Evolutionary conservation across 345 rosid species (phyloP), one percentile per base, ranked within the genome.

Genomic region (Orychophragmus violaceus): DNA sequence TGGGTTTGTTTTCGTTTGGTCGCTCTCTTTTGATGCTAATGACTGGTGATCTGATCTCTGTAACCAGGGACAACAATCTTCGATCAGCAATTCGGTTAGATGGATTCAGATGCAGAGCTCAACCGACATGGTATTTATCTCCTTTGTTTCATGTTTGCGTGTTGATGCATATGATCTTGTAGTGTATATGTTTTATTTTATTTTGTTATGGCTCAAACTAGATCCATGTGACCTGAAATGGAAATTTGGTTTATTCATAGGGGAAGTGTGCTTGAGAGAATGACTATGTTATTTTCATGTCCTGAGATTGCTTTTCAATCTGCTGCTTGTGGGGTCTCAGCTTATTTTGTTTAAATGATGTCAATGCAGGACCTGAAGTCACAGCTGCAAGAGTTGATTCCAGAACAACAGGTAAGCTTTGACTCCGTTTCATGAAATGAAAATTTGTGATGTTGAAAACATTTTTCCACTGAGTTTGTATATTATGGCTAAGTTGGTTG

Each of bases 31-130:
- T 59, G 3, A 42, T 59, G 33, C 62, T 68, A 35, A 66, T 54
- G 2, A 44, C 3, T 52, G 17, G 36, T 74, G 69, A 42, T 75
- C 7, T 30, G 58, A 51, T 71, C 66, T 56, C 48, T 70, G 8
- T 50, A 37, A 35, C 1, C 78, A 89, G 96, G 81, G 64, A 24
- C 92, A 82, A 32, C 96, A 83, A 12, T 79, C 91, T 46, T 78
- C 67, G 64, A 84, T 86, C 53, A 64, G 78, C 74, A 79, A 79
- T 49, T 87, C 96, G 0, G 82, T 86, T 2, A 78, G 98, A 87
- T 87, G 97, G 96, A 81, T 89, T 71, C 98, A 93, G 78, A 86
- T 77, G 79, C 96, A 86, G 82, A 81, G 56, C 70, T 83, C 91
- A 29, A 74, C 88, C 4, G 91, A 90, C 25, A 69, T 86, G 52